Conservation (phyloP, 371 early-diverging fungal genomes). For the Mucor sp. region DNA sequence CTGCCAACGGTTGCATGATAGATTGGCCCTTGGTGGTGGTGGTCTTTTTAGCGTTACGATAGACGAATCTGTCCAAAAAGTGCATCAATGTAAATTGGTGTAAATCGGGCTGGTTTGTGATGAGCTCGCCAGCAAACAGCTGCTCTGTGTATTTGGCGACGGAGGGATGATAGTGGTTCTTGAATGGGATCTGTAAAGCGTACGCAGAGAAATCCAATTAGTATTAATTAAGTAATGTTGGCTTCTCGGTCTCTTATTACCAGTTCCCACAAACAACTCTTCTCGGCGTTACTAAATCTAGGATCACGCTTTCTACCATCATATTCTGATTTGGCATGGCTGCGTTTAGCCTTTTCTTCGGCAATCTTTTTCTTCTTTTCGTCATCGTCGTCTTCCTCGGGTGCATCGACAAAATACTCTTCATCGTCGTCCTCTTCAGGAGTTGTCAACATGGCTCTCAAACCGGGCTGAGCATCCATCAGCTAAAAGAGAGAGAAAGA, state of each 20-base stretch:
- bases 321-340: constrained; percentile 49
- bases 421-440: constrained; percentile 77
- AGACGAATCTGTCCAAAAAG: constrained; percentile 95
- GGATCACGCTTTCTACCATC: constrained; percentile 92
- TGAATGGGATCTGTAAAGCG: constrained; percentile 56
- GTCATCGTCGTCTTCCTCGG: constrained; percentile 50
- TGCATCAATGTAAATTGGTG: constrained; percentile 90
- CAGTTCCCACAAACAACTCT: constrained; percentile 90
- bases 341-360: constrained; percentile 18
- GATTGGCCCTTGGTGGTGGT: constrained; percentile 51
- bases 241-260: constrained; percentile 28
- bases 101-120: constrained; percentile 79
- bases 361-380: constrained; percentile 13
- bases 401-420: constrained; percentile 55
- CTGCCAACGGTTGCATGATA: constrained; percentile 62
- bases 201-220: neutral
- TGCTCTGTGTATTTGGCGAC: constrained; percentile 78
- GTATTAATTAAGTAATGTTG: neutral
- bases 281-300: constrained; percentile 77
- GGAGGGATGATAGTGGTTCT: constrained; percentile 91
- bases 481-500: constrained; percentile 17
- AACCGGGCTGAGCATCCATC: constrained; percentile 45
- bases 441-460: constrained; percentile 65
- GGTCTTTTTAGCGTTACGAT: constrained; percentile 90
- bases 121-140: constrained; percentile 71